Evolutionary conservation across 306 rosid genomes (phyloP).

Genomic region (Citrullus amarus): DNA sequence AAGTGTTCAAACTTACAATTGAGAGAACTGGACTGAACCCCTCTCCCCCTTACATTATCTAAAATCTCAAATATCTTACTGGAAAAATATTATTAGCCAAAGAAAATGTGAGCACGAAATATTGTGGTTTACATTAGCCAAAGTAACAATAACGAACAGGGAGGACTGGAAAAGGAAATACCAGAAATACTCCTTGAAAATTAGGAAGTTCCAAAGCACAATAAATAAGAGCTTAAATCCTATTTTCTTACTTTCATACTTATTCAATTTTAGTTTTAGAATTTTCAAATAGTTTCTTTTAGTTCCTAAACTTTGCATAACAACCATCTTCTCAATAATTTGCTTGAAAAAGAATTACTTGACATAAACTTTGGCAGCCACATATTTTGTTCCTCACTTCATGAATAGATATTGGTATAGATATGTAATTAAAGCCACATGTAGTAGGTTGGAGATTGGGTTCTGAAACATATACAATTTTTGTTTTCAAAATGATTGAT

Average conservation of each 20-base stretch:
- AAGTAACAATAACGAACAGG: neutral
- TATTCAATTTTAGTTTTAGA: neutral
- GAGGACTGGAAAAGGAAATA: neutral
- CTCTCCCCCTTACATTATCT: no score
- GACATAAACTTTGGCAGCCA: neutral
- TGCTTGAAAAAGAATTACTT: neutral
- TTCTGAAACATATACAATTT: neutral
- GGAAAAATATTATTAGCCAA: no score
- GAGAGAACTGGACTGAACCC: no score
- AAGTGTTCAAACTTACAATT: no score
- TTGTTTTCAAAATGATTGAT: neutral
- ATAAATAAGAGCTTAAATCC: neutral
- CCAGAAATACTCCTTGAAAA: neutral
- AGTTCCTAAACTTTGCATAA: neutral
- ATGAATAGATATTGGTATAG: neutral
- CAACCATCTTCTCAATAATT: neutral
- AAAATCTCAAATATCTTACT: no score
- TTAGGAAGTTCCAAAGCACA: neutral
- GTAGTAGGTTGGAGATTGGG: neutral
- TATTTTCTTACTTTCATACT: neutral
- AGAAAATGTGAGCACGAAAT: no score
- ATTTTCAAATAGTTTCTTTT: neutral
- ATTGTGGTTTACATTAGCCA: neutral
- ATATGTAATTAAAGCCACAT: neutral
- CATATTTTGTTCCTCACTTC: neutral